A percentile compares a stretch with the other conserved stretches of the same genome.
These are phyloP conservation scores for Acer negundo DNA, from an alignment of 345 rosid genomes.

Conservation along the genomic window DNA sequence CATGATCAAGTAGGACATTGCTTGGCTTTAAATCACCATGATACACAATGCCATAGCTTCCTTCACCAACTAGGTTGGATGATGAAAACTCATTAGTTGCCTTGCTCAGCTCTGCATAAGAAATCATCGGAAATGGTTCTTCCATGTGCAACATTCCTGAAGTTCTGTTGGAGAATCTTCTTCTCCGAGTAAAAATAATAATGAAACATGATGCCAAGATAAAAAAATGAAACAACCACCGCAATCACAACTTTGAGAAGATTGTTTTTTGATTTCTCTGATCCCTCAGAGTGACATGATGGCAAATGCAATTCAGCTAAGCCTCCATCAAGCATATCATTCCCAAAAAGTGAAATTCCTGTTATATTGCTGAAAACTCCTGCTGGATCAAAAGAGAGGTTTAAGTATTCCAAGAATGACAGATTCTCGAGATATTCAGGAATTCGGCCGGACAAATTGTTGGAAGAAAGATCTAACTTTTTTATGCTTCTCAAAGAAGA, in stretches of 20 bases:
- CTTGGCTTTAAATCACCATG: no score
- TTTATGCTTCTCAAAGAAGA: conserved; percentile 14
- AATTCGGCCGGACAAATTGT: not conserved
- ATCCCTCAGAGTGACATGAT: no score
- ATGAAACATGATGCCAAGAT: not conserved
- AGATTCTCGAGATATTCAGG: conserved; percentile 8
- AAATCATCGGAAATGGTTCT: not conserved
- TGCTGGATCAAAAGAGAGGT: conserved; percentile 15
- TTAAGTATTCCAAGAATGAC: not conserved
- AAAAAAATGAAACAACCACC: not conserved
- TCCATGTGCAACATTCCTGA: not conserved
- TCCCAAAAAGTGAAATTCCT: conserved; percentile 10
- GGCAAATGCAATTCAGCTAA: no score
- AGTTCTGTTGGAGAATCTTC: not conserved
- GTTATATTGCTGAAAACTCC: conserved; percentile 16
- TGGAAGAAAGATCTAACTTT: conserved; percentile 1
- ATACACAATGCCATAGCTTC: conserved; percentile 28
- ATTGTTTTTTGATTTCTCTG: conserved; percentile 10
- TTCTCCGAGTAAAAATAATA: not conserved
- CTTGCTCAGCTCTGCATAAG: conserved; percentile 3
- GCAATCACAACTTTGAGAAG: conserved; percentile 4
- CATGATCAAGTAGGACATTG: no score
- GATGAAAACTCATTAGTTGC: conserved; percentile 32
- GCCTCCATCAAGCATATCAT: conserved; percentile 14
- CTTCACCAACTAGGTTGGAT: conserved; percentile 28